Evolutionary conservation across 306 rosid genomes (phyloP).

Genomic region (Cucurbita ficifolia): DNA sequence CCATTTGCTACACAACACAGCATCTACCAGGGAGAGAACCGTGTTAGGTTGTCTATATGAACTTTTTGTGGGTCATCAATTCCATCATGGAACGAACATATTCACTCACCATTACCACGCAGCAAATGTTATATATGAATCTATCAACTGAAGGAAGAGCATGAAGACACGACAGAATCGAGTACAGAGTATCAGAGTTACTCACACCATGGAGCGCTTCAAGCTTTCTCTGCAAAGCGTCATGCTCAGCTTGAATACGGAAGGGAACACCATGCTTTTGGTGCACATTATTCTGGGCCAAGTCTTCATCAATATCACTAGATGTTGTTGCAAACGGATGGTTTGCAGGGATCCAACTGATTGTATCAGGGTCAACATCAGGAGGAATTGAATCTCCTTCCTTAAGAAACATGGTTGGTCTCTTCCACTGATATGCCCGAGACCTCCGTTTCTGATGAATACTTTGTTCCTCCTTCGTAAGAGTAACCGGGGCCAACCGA

Average conservation of each 20-base stretch:
- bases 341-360: slow-evolving; percentile 90
- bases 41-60: neutral
- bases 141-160: neutral
- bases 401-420: slow-evolving; percentile 76
- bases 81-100: neutral
- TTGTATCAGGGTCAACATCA: slow-evolving; percentile 76
- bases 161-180: neutral
- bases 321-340: slow-evolving; percentile 94
- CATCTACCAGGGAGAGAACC: neutral
- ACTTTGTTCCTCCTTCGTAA: slow-evolving; percentile 65
- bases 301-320: slow-evolving; percentile 65
- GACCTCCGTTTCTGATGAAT: slow-evolving; percentile 82
- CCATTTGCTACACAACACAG: neutral
- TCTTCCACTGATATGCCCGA: slow-evolving; percentile 93
- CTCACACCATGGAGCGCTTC: slow-evolving; percentile 75
- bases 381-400: slow-evolving; percentile 78
- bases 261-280: slow-evolving; percentile 93
- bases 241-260: slow-evolving; percentile 90
- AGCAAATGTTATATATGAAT: neutral
- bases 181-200: neutral
- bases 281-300: slow-evolving; percentile 72
- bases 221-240: slow-evolving; percentile 73
- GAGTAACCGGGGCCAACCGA: slow-evolving; percentile 88
- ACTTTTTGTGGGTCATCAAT: neutral
- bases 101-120: neutral